Base-by-base conservation (phyloP, 306 rosid species). In the Calophaca sinica region DNA sequence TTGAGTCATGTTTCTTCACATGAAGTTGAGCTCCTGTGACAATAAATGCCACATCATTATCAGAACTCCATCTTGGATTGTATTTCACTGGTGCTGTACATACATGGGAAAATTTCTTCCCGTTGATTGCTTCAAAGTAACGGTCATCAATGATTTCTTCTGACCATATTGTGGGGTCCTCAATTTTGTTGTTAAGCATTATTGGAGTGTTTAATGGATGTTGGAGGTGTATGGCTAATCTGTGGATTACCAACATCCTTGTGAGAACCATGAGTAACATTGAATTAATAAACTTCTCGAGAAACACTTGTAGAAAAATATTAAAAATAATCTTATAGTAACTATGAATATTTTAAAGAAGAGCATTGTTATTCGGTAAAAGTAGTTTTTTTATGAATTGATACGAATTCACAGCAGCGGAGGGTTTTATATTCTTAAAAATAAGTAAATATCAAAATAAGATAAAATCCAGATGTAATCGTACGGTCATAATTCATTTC, bases 1-100 rank as follows among this genome's bases (percentile, higher is more conserved):
- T 92, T 20, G 91, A 82, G 26, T 79, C 87, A 52, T 86, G 88
- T 61, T 90, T 77, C 78, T 79, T 85, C 10, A 92, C 87, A 53
- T 75, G 76, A 73, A 92, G 93, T 51, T 94, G 99, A 6, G 93
- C 99, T 60, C 99, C 98, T 1, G 97, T 87, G 66, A 94, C 99
- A 14, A 94, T 81, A 75, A 83, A 88, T 49, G 89, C 72, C 1
- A 15, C 83, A 2, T 80, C 64, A 26, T 86, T 51, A 2, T 79
- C 46, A 31, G 67, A 5, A 45, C 81, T 76, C 94, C 94, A 84
- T 39, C 38, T n/a, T 3, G 96, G 89, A 55, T 88, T 78, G 78
- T 89, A 86, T 58, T 70, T 73, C 44, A 94, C 88, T 1, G 96
- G 96, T 15, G 88, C 86, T 2, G 96, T 92, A 73, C 92, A 89